Percentiles rank a stretch among this genome's conserved stretches.
These are phyloP conservation scores for Nicotiana otophora DNA, from an alignment of 257 asterid genomes.

Conservation along the genomic window DNA sequence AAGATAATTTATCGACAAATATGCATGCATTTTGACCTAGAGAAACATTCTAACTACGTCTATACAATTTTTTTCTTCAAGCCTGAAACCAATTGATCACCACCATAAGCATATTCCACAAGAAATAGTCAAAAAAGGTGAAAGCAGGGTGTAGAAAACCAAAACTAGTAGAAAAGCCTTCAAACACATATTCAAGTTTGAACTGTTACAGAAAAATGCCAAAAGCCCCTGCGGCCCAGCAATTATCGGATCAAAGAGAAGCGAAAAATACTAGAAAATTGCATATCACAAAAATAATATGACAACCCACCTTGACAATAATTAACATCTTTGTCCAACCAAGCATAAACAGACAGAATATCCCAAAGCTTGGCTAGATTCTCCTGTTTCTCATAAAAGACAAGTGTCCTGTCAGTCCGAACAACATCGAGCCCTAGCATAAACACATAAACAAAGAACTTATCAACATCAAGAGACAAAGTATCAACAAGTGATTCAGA, in stretches of 20 bases:
- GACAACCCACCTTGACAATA: constrained; percentile 78
- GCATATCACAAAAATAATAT: constrained; percentile 1
- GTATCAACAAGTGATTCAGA: background rate
- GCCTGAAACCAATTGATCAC: background rate
- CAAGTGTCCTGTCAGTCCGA: constrained; percentile 83
- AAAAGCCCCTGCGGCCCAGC: background rate
- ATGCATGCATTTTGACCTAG: background rate
- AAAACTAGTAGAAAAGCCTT: background rate
- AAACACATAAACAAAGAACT: constrained; percentile 11
- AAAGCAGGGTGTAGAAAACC: background rate
- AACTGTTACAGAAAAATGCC: background rate
- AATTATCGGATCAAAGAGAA: background rate
- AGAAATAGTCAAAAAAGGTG: background rate
- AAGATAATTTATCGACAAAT: background rate
- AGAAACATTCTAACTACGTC: background rate
- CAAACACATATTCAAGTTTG: background rate
- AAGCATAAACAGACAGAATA: constrained; percentile 73
- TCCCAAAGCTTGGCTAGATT: constrained; percentile 86
- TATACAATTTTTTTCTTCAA: background rate
- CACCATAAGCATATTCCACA: background rate
- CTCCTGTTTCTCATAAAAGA: constrained; percentile 72
- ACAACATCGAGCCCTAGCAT: constrained; percentile 79
- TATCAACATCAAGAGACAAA: background rate
- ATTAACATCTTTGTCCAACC: constrained; percentile 88
- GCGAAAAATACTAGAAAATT: background rate